A percentile compares a stretch with the other conserved stretches of the same genome.
Evolutionary conservation across 2,329 filamentous ascomycete species (phyloP).

Genomic region (Claviceps sp.): DNA sequence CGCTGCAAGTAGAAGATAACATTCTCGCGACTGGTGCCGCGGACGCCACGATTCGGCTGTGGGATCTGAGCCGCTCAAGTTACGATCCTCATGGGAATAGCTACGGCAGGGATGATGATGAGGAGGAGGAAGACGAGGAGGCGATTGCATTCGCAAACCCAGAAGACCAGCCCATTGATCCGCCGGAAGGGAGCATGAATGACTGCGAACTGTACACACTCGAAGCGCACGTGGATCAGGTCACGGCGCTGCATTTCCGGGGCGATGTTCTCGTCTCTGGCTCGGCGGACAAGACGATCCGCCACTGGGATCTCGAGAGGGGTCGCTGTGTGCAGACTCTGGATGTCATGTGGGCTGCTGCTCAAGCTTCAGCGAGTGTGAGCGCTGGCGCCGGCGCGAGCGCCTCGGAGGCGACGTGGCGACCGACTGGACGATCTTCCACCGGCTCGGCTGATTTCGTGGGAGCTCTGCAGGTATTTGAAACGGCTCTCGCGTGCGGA

Average conservation of each 20-base stretch:
- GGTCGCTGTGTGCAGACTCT: slow-evolving; percentile 96
- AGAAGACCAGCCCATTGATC: slow-evolving; percentile 54
- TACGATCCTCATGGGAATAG: slow-evolving; percentile 59
- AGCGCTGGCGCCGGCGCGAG: slow-evolving; percentile 35
- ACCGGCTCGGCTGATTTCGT: slow-evolving; percentile 76
- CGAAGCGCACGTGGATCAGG: slow-evolving; percentile 81
- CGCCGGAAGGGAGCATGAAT: slow-evolving; percentile 66
- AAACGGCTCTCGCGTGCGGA: slow-evolving; percentile 87
- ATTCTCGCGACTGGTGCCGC: slow-evolving; percentile 88
- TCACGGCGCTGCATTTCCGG: slow-evolving; percentile 85
- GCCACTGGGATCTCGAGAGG: slow-evolving; percentile 95
- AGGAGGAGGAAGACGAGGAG: slow-evolving; percentile 47
- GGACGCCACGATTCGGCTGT: slow-evolving; percentile 87
- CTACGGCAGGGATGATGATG: slow-evolving; percentile 41
- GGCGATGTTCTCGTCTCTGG: slow-evolving; percentile 87
- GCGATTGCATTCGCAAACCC: slow-evolving; percentile 61
- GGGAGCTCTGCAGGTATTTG: slow-evolving; percentile 87
- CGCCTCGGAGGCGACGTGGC: slow-evolving; percentile 53
- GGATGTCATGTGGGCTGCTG: slow-evolving; percentile 95
- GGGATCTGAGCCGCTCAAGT: slow-evolving; percentile 83
- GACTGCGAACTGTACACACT: slow-evolving; percentile 85
- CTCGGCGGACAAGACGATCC: slow-evolving; percentile 90
- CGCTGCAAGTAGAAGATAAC: slow-evolving; percentile 90
- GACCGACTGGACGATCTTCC: slow-evolving; percentile 50
- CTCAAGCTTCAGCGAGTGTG: slow-evolving; percentile 65